A percentile compares a stretch with the other conserved stretches of the same genome.
These are phyloP conservation scores for Azolla pinnata DNA, from an alignment of 75 land plant genomes.

Conservation along the genomic window DNA sequence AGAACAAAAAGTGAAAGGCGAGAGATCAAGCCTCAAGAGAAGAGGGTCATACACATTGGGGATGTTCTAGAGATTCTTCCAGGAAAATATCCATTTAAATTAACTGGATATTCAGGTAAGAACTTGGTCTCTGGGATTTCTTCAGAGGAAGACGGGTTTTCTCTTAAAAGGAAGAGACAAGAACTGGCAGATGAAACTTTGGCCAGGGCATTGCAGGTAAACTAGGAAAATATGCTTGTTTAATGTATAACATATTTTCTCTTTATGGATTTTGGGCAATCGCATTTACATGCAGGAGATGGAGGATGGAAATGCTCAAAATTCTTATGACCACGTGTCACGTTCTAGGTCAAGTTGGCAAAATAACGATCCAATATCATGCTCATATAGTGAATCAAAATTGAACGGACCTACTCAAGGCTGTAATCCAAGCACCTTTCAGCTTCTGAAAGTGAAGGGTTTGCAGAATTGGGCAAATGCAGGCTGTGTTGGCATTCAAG, in stretches of 20 bases:
- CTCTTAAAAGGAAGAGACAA: slow-evolving; percentile 33
- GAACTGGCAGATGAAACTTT: slow-evolving; percentile 37
- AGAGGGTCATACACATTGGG: slow-evolving; percentile 27
- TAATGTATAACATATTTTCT: too few species aligned
- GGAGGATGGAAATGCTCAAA: slow-evolving; percentile 7
- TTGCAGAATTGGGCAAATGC: slow-evolving; percentile 84
- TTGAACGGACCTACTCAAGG: not conserved
- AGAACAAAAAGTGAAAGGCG: slow-evolving; percentile 39
- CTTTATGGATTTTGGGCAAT: too few species aligned
- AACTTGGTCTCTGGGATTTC: not conserved
- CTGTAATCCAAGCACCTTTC: slow-evolving; percentile 28
- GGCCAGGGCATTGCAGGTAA: slow-evolving; percentile 43
- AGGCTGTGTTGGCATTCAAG: slow-evolving; percentile 46
- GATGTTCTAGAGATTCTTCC: slow-evolving; percentile 81
- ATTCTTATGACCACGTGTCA: too few species aligned
- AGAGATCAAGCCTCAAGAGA: slow-evolving; percentile 36
- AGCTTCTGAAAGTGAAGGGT: slow-evolving; percentile 58
- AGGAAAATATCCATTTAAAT: slow-evolving; percentile 44
- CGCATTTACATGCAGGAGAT: too few species aligned
- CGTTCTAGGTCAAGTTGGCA: too few species aligned
- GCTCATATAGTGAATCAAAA: not conserved
- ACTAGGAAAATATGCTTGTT: too few species aligned
- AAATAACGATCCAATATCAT: not conserved
- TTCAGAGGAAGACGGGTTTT: not conserved
- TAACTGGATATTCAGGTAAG: not conserved